These are phyloP conservation scores for Moesziomyces antarcticus DNA, from an alignment of 1,284 basidiomycete species.

Conservation along the genomic window DNA sequence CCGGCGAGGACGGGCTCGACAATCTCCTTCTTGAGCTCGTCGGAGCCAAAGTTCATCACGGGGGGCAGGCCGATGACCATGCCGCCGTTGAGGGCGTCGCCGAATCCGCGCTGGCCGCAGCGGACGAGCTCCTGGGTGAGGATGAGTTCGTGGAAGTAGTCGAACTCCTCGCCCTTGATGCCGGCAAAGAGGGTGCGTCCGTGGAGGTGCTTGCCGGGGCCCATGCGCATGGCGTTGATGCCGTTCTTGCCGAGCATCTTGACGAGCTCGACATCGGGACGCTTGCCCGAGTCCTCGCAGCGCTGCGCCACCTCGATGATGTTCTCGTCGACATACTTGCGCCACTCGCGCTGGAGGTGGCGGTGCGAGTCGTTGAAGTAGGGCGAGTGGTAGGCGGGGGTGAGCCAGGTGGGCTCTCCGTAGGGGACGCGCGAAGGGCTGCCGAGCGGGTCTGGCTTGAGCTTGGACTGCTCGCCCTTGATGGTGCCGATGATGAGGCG, in stretches of 20 bases:
- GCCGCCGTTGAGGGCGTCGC: constrained; percentile 68
- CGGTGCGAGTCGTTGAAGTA: constrained; percentile 69
- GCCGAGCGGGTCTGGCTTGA: constrained; percentile 59
- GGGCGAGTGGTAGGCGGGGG: constrained; percentile 62
- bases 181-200: constrained; percentile 84
- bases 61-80: constrained; percentile 69
- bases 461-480: constrained; percentile 61
- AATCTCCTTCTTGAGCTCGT: constrained; percentile 80
- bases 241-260: constrained; percentile 67
- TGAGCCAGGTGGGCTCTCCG: constrained; percentile 64
- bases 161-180: constrained; percentile 86
- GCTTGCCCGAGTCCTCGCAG: constrained; percentile 86
- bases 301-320: constrained; percentile 82
- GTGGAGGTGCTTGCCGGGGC: constrained; percentile 80
- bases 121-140: constrained; percentile 86
- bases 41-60: constrained; percentile 82
- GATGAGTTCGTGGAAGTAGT: constrained; percentile 83
- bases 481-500: constrained; percentile 63
- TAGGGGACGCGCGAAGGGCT: constrained; percentile 65
- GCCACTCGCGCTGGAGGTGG: constrained; percentile 67
- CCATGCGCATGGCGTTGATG: constrained; percentile 71
- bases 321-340: constrained; percentile 77
- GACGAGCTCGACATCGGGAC: constrained; percentile 69
- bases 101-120: constrained; percentile 75
- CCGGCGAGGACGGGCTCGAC: constrained; percentile 83